phyloP scores from a whole-genome alignment of 1,284 basidiomycete genomes.

The Cystobasidiaceae sp. region DNA sequence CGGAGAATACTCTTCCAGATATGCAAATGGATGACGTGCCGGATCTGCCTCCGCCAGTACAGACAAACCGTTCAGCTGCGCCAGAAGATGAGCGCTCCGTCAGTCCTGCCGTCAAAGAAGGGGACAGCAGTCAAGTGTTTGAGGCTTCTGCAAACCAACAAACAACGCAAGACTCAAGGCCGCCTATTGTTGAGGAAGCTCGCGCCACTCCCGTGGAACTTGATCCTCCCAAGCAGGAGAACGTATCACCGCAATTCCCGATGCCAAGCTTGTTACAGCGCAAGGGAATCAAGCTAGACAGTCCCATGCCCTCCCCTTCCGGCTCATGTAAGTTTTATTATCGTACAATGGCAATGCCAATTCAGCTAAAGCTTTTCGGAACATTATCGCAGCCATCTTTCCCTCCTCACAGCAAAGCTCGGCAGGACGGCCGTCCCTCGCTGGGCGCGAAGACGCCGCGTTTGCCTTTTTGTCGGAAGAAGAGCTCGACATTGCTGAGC shows the following conservation, averaged over 20 bases:
- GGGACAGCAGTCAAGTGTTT: neutral
- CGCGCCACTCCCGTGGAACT: neutral
- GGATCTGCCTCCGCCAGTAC: neutral
- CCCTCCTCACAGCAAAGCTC: neutral
- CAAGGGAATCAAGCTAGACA: neutral
- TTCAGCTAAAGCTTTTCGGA: too few relatives aligned
- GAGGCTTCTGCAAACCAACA: neutral
- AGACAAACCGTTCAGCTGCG: neutral
- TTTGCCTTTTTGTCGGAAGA: slow-evolving; percentile 11
- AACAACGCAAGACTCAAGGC: neutral
- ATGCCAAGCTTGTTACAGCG: neutral
- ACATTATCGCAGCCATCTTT: neutral
- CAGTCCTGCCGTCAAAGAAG: too few relatives aligned
- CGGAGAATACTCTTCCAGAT: too few relatives aligned
- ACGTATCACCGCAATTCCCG: neutral
- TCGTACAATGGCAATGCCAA: too few relatives aligned
- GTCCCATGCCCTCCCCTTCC: slow-evolving; percentile 4
- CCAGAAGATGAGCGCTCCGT: too few relatives aligned
- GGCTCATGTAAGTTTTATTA: too few relatives aligned
- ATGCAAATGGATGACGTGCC: neutral
- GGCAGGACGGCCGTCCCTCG: neutral
- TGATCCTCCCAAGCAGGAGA: neutral
- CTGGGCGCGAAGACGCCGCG: too few relatives aligned
- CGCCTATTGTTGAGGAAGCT: neutral
- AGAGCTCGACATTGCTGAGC: slow-evolving; percentile 3